These are phyloP conservation scores for Fusarium euwallaceae DNA, from an alignment of 2,329 filamentous ascomycete species.

Conservation along the genomic window DNA sequence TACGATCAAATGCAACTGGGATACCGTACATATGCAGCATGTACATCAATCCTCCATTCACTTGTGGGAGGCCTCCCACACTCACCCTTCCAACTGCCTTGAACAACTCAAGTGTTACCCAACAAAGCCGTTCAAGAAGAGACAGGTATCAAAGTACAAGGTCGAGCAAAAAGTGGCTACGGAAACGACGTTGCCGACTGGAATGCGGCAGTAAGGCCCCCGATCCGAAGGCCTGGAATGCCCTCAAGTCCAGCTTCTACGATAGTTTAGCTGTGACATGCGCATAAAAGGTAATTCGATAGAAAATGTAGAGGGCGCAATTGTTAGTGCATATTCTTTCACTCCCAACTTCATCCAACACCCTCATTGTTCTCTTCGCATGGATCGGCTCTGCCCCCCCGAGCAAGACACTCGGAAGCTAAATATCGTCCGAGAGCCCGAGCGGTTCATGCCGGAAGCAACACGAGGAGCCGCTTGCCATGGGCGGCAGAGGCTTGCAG, in stretches of 20 bases:
- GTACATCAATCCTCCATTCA: background rate
- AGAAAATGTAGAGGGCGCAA: background rate
- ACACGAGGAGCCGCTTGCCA: background rate
- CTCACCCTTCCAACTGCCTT: background rate
- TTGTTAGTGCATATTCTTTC: background rate
- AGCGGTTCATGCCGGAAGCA: slow-evolving; percentile 1
- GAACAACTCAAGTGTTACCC: background rate
- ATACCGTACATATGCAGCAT: background rate
- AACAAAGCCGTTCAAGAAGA: background rate
- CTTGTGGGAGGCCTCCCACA: slow-evolving; percentile 1
- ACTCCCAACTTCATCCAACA: background rate
- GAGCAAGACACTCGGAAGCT: background rate
- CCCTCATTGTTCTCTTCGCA: background rate
- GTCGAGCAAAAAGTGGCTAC: background rate
- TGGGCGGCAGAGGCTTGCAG: slow-evolving; percentile 8
- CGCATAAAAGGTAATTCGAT: background rate
- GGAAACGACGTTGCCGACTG: slow-evolving; percentile 6
- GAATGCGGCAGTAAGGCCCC: slow-evolving; percentile 1
- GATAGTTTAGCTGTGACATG: background rate
- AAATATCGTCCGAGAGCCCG: background rate
- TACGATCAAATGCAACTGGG: background rate
- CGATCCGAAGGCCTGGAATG: slow-evolving; percentile 5
- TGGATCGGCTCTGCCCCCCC: background rate
- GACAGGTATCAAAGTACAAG: background rate
- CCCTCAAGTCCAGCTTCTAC: background rate